Base-by-base conservation (phyloP, 1,284 basidiomycete genomes). In the Apiotrichum gracile region DNA sequence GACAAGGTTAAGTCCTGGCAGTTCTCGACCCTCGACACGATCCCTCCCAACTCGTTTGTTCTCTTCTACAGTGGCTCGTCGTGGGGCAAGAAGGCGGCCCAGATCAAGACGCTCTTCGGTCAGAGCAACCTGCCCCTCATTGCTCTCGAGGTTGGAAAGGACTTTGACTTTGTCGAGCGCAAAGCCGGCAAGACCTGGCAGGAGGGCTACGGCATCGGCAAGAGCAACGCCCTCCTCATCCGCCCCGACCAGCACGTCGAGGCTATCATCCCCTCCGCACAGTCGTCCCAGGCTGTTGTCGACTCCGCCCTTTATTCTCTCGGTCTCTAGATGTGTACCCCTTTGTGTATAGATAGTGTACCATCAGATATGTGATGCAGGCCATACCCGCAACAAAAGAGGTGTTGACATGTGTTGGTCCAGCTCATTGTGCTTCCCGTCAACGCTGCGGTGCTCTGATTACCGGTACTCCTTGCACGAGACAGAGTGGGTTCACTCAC, bases 211-310 rank as follows among this genome's bases (percentile, higher is more conserved):
- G 57, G 57, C 7, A 33, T 63, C 26, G 19, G 37, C 31, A 48
- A 51, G 44, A 41, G 46, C 16, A 52, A 45, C 16, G 58, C 54
- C 2, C 44, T 61, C 3, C 50, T 63, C 12, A 50, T 61, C 17
- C 48, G 61, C 1, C 61, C 61, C 2, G 61, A 63, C 47, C 61
- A 63, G 59, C 61, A 63, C 47, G 27, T 63, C 31, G 51, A 51
- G 42, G 49, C 41, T 25, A 43, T 58, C 24, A 24, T 49, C 24
- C 16, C 34, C 24, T 24, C 34, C 5, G 19, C 22, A 2, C 49
- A 44, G 42, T 22, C 37, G 5, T 31, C 24, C 12, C 47, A 49
- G 38, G 16, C 34, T 7, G 13, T 37, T 25, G 22, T 49, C 12
- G 42, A 43, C 29, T 25, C 33, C 49, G 24, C 42, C 34, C 41